Base-by-base conservation (phyloP, 306 rosid genomes). In the Vigna unguiculata region DNA sequence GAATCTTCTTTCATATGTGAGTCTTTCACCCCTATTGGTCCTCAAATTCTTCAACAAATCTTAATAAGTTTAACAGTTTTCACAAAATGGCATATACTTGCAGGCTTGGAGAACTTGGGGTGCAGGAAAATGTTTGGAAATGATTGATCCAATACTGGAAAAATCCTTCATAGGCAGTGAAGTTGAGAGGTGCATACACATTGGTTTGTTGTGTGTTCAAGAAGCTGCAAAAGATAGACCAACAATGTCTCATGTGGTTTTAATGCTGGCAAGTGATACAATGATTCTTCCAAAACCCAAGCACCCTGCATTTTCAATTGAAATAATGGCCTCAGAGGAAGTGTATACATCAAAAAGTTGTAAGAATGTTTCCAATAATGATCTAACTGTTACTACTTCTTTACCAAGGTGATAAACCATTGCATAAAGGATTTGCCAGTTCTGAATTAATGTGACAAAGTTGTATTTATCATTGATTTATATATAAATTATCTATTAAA, bases 221-320 rank as follows among this genome's bases (percentile, higher is more conserved):
- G 65, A 58, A 58, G 38, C 14, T 58, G 40, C 65, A 58, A 6
- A 2, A 58, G 19, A 58, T 32, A 66, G 86, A 34, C 90, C 88
- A 24, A 76, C 82, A 4, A 86, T 81, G 84, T 81, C 87, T 10
- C 2, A 5, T 14, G 65, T 58, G 25, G 65, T 58, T 25, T 19
- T 58, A 58, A 25, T 13, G 65, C 40, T 83, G 11, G 82, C 63
- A 1, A 78, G 72, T 34, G 81, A 76, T 8, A 20, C 49, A 43
- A 52, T 12, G 21, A 46, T 30, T 21, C 83, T 86, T 63, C 85
- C 87, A 8, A 49, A 57, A 2, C 87, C 85, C 5, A 80, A 32
- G 46, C 78, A 80, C 5, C 85, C 87, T 2, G 80, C 77, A 30
- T 74, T 80, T 70, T 72, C 74, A 21, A 47, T 57, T 20, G 67